phyloP scores from a whole-genome alignment of 768 basidiomycete species.

The Pisolithus sp. region DNA sequence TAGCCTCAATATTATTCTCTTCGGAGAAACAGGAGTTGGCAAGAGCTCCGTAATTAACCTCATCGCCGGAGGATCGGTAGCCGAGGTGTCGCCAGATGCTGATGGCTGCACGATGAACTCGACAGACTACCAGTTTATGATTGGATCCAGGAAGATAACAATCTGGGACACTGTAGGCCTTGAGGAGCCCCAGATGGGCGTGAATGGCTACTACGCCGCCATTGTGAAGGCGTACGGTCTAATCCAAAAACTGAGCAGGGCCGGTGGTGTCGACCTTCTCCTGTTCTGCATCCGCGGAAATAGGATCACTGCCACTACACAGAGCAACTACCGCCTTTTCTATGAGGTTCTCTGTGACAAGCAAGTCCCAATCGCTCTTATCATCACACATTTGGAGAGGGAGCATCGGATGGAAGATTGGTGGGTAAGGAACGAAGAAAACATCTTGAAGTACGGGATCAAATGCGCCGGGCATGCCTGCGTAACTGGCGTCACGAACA shows the following conservation, averaged over 20 bases:
- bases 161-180: constrained; percentile 28
- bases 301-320: constrained; percentile 23
- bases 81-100: constrained; percentile 27
- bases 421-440: constrained; percentile 24
- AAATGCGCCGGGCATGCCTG: constrained; percentile 33
- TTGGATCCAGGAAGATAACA: constrained; percentile 6
- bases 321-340: constrained; percentile 36
- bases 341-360: constrained; percentile 32
- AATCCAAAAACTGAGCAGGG: constrained; percentile 17
- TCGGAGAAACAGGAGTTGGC: constrained; percentile 28
- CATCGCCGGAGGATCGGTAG: constrained; percentile 24
- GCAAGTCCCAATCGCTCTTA: constrained; percentile 35
- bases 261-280: constrained; percentile 28
- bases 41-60: constrained; percentile 44
- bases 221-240: constrained; percentile 24
- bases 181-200: constrained; percentile 24
- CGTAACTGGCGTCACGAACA: constrained; percentile 31
- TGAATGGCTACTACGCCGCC: constrained; percentile 23
- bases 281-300: constrained; percentile 34
- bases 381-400: constrained; percentile 36
- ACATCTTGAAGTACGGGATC: constrained; percentile 22
- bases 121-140: constrained; percentile 17
- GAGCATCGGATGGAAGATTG: constrained; percentile 28
- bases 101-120: constrained; percentile 30
- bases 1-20: constrained; percentile 23